Evolutionary conservation across 179 eudicot genomes (phyloP).

Genomic region (Drosera spatulata): DNA sequence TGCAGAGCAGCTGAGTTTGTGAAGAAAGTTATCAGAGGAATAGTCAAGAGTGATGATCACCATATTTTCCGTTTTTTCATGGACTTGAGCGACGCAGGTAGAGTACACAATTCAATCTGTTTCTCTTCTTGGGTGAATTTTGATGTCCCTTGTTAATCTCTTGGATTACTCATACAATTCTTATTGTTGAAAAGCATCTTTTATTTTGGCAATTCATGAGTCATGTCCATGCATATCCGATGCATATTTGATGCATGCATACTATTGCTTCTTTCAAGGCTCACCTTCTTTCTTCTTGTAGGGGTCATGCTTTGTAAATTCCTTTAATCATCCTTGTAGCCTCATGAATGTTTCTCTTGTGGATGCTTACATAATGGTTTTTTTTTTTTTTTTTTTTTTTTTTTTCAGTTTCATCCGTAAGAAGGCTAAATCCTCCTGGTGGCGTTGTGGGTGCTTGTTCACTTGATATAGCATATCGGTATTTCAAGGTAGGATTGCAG

Average conservation of each 20-base stretch:
- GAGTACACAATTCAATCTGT: constrained; percentile 1
- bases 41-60: constrained; percentile 67
- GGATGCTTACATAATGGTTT: too few species aligned
- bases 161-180: too few species aligned
- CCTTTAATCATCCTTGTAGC: too few species aligned
- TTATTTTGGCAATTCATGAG: too few species aligned
- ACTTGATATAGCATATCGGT: constrained; percentile 87
- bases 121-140: not conserved
- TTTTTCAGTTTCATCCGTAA: constrained; percentile 72
- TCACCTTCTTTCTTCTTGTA: too few species aligned
- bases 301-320: too few species aligned
- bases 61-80: constrained; percentile 93
- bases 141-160: too few species aligned
- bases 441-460: constrained; percentile 98
- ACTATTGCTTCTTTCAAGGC: too few species aligned
- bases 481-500: constrained; percentile 64
- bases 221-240: too few species aligned
- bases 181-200: too few species aligned
- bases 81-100: constrained; percentile 98
- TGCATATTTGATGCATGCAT: too few species aligned
- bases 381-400: constrained; percentile 2
- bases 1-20: constrained; percentile 83
- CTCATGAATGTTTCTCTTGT: too few species aligned
- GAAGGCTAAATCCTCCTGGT: constrained; percentile 76
- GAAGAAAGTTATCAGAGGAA: constrained; percentile 64